A percentile compares a stretch with the other conserved stretches of the same genome.
Conservation (phyloP, 2,329 filamentous ascomycete genomes). For the Clarireedia monteithiana region DNA sequence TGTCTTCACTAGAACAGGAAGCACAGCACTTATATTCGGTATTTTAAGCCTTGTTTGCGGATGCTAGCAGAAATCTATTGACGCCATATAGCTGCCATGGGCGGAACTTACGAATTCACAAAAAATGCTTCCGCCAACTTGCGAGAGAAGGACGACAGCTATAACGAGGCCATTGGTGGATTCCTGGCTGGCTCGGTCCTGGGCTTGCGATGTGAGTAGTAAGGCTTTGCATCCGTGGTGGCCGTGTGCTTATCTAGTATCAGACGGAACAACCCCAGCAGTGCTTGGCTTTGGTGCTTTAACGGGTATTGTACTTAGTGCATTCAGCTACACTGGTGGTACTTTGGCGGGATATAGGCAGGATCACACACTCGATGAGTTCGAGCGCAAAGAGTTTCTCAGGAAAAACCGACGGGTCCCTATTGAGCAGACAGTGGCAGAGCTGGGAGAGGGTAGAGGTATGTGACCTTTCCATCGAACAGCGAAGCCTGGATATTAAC, state of each 20-base stretch:
- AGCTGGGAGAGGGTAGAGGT: conserved; percentile 67
- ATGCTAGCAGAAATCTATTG: conserved; percentile 1
- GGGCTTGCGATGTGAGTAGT: conserved; percentile 49
- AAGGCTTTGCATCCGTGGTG: neutral
- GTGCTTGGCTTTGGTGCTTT: conserved; percentile 56
- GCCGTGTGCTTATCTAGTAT: conserved; percentile 3
- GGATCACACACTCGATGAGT: conserved; percentile 50
- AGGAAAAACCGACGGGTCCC: conserved; percentile 55
- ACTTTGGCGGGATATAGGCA: conserved; percentile 43
- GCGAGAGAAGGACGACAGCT: conserved; percentile 58
- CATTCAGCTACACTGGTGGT: conserved; percentile 57
- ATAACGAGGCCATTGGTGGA: conserved; percentile 57
- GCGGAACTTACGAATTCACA: conserved; percentile 60
- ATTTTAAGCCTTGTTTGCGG: conserved; percentile 6
- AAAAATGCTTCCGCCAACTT: conserved; percentile 60
- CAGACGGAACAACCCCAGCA: conserved; percentile 54
- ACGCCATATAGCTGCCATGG: conserved; percentile 50
- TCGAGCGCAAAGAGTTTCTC: conserved; percentile 53
- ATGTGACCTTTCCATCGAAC: conserved; percentile 23
- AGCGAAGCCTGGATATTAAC: neutral
- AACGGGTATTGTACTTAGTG: conserved; percentile 46
- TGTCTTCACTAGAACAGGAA: conserved; percentile 71
- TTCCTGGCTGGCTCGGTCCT: conserved; percentile 55
- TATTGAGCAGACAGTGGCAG: conserved; percentile 56
- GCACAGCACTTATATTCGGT: conserved; percentile 64